Evolutionary conservation across 495 filamentous ascomycete genomes (phyloP).

Genomic region (Bacidia gigantensis): DNA sequence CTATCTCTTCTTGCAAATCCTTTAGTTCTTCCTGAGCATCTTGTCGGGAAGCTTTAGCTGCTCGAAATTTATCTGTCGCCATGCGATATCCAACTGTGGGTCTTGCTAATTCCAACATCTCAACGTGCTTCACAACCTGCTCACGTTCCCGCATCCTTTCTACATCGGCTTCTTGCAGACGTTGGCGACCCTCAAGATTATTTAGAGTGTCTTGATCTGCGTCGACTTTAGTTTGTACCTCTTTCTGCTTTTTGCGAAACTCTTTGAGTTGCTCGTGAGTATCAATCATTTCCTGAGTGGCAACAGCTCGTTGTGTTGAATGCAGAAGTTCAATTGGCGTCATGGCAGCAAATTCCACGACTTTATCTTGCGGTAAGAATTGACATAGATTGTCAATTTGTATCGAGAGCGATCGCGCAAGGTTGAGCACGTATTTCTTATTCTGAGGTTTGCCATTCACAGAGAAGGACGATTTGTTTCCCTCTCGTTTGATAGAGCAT

Average conservation of each 20-base stretch:
- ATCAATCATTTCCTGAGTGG: constrained; percentile 61
- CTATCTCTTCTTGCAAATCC: constrained; percentile 43
- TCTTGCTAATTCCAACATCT: constrained; percentile 48
- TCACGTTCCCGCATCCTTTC: constrained; percentile 66
- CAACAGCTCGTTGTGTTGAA: constrained; percentile 78
- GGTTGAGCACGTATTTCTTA: constrained; percentile 43
- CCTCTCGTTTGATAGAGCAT: constrained; percentile 63
- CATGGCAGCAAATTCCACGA: constrained; percentile 82
- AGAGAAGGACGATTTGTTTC: constrained; percentile 62
- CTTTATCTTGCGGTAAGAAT: constrained; percentile 92
- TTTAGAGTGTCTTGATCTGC: constrained; percentile 46
- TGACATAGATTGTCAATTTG: constrained; percentile 97
- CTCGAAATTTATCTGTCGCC: constrained; percentile 21
- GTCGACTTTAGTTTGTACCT: constrained; percentile 42
- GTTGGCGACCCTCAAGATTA: constrained; percentile 59
- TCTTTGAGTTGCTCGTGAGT: constrained; percentile 64
- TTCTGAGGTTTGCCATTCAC: constrained; percentile 48
- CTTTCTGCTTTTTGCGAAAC: constrained; percentile 54
- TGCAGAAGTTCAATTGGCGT: constrained; percentile 71
- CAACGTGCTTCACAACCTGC: constrained; percentile 49
- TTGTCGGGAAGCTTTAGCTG: constrained; percentile 34
- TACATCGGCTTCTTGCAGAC: constrained; percentile 66
- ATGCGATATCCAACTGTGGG: constrained; percentile 50
- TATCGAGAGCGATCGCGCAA: constrained; percentile 60
- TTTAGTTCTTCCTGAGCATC: constrained; percentile 37